A percentile compares a stretch with the other conserved stretches of the same genome.
phyloP scores from a whole-genome alignment of 2,329 filamentous ascomycete genomes.

The Aureobasidium sp. region DNA sequence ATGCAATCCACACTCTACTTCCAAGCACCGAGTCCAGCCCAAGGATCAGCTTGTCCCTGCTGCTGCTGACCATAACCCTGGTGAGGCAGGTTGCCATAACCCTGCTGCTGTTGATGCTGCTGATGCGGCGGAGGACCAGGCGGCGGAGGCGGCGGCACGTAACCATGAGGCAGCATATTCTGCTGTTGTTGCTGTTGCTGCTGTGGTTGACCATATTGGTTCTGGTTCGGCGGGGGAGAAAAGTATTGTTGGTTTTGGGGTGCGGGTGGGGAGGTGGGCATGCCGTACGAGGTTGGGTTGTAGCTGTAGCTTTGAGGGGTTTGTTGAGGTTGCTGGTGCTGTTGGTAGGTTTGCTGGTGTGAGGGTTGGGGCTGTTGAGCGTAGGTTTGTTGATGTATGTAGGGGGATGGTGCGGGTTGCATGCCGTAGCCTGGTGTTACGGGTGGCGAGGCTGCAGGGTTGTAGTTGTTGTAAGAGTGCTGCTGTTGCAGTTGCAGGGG shows the following conservation, averaged over 20 bases:
- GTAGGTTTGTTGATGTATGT: conserved; percentile 6
- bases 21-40: conserved; percentile 63
- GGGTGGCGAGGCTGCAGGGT: conserved; percentile 39
- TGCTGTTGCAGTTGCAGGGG: conserved; percentile 34
- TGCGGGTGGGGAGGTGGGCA: conserved; percentile 45
- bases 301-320: conserved; percentile 28
- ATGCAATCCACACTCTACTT: conserved; percentile 37
- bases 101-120: conserved; percentile 38
- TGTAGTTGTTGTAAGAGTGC: conserved; percentile 38
- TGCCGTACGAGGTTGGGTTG: conserved; percentile 40
- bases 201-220: conserved; percentile 21
- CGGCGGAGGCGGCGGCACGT: conserved; percentile 58
- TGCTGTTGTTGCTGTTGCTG: conserved; percentile 11
- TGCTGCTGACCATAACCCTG: conserved; percentile 32
- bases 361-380: neutral
- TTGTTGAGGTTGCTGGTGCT: conserved; percentile 4
- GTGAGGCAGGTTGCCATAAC: conserved; percentile 30
- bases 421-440: conserved; percentile 37
- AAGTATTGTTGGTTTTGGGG: conserved; percentile 39
- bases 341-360: conserved; percentile 13
- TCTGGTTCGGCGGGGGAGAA: conserved; percentile 36
- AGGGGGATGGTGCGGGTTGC: conserved; percentile 17
- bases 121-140: conserved; percentile 52
- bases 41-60: conserved; percentile 47
- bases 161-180: conserved; percentile 47